These are phyloP conservation scores for Steccherinum ochraceum DNA, from an alignment of 768 basidiomycete species.

Conservation along the genomic window DNA sequence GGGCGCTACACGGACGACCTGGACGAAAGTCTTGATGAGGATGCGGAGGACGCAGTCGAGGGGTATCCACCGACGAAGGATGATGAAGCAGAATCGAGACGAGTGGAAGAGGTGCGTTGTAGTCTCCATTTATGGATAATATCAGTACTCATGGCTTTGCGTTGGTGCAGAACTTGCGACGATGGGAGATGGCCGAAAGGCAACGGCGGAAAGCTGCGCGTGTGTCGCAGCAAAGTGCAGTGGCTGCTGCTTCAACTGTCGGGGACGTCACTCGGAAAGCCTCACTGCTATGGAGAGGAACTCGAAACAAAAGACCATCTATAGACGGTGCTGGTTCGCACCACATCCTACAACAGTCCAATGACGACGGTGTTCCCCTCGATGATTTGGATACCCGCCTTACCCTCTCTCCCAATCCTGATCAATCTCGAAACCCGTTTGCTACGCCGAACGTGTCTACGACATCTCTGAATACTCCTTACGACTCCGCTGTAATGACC, in stretches of 20 bases:
- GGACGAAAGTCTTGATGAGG: conserved; percentile 24
- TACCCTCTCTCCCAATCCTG: conserved; percentile 31
- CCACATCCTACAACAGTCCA: conserved; percentile 40
- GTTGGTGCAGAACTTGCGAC: conserved; percentile 53
- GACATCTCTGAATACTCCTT: conserved; percentile 35
- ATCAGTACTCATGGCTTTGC: not conserved
- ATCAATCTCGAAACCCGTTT: conserved; percentile 32
- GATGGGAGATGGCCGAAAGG: conserved; percentile 75
- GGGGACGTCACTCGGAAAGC: conserved; percentile 54
- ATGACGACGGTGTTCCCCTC: conserved; percentile 47
- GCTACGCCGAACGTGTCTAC: conserved; percentile 41
- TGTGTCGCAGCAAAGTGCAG: conserved; percentile 34
- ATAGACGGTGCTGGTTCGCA: conserved; percentile 35
- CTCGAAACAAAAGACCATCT: conserved; percentile 28
- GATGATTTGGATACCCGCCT: conserved; percentile 38
- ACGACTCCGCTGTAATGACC: conserved; percentile 20
- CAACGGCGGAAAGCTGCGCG: conserved; percentile 69
- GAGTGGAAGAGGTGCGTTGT: conserved; percentile 61
- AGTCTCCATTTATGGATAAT: not conserved
- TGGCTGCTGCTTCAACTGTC: conserved; percentile 40
- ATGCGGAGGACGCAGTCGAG: conserved; percentile 12
- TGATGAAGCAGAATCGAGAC: conserved; percentile 59
- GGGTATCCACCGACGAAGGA: conserved; percentile 64
- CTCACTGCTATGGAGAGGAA: conserved; percentile 47
- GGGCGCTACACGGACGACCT: conserved; percentile 23